phyloP scores from a whole-genome alignment of 1,284 basidiomycete species.

The Polyporus tsugae region DNA sequence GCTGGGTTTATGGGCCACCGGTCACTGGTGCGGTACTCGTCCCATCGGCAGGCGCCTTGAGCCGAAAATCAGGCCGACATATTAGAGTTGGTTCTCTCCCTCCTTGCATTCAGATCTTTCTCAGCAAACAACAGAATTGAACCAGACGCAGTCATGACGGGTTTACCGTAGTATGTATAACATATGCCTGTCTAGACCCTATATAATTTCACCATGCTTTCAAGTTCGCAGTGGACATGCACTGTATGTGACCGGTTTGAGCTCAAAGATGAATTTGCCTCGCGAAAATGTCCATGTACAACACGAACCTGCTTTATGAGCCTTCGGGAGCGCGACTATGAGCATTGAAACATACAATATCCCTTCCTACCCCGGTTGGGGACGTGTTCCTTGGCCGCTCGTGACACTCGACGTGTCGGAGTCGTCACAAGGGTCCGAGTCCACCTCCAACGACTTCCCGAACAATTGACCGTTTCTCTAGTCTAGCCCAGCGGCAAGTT shows the following conservation, averaged over 20 bases:
- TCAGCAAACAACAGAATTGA: not conserved
- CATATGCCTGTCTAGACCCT: not conserved
- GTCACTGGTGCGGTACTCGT: constrained; percentile 12
- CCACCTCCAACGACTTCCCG: too few relatives aligned
- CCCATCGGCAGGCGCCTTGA: not conserved
- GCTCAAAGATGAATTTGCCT: not conserved
- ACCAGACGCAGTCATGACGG: not conserved
- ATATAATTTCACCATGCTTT: not conserved
- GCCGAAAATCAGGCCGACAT: not conserved
- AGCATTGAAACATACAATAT: too few relatives aligned
- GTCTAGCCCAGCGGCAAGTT: too few relatives aligned
- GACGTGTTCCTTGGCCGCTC: too few relatives aligned
- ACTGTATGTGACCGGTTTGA: not conserved
- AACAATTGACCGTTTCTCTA: too few relatives aligned
- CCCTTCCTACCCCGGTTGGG: too few relatives aligned
- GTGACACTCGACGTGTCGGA: too few relatives aligned
- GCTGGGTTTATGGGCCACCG: not conserved
- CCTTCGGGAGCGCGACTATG: too few relatives aligned
- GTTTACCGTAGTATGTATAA: not conserved
- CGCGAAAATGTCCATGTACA: too few relatives aligned
- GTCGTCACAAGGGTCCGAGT: too few relatives aligned
- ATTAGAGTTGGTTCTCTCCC: not conserved
- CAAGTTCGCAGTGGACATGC: too few relatives aligned
- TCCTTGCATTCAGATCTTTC: not conserved
- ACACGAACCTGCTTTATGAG: too few relatives aligned